These are phyloP conservation scores for Cordyceps sp. DNA, from an alignment of 2,329 filamentous ascomycete species.

Conservation along the genomic window DNA sequence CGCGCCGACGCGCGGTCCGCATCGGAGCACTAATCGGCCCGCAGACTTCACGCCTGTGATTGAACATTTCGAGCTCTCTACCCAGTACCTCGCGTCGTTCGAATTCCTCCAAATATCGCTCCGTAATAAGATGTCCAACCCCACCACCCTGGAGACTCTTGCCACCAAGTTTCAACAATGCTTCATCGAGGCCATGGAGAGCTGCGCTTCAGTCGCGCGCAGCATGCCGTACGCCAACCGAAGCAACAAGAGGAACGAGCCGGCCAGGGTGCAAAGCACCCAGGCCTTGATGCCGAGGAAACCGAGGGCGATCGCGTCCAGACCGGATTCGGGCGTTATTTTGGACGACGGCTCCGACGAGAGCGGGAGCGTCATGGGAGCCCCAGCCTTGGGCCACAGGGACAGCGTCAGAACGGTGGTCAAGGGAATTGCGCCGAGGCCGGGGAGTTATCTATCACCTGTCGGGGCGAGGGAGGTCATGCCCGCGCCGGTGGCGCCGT, in stretches of 20 bases:
- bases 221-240: conserved; percentile 22
- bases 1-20: fast-evolving
- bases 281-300: conserved; percentile 9
- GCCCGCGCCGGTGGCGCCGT: conserved; percentile 4
- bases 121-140: conserved; percentile 20
- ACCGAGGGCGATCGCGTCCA: conserved; percentile 9
- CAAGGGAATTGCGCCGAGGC: conserved; percentile 3
- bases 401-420: conserved; percentile 17
- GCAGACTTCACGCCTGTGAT: conserved; percentile 23
- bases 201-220: conserved; percentile 17
- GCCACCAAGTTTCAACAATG: conserved; percentile 22
- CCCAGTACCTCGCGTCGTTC: conserved; percentile 16
- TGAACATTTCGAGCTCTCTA: conserved; percentile 22
- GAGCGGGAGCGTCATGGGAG: conserved; percentile 13
- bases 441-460: conserved; percentile 10
- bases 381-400: conserved; percentile 8
- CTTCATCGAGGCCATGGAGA: conserved; percentile 21
- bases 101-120: conserved; percentile 15
- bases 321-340: conserved; percentile 21
- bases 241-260: conserved; percentile 22
- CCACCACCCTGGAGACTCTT: conserved; percentile 19
- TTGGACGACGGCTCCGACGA: conserved; percentile 22
- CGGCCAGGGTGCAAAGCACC: conserved; percentile 6
- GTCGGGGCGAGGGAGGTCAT: conserved; percentile 8
- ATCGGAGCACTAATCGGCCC: not conserved